These are phyloP conservation scores for Scheffersomyces titani DNA, from an alignment of 1,139 yeast species.

Conservation along the genomic window DNA sequence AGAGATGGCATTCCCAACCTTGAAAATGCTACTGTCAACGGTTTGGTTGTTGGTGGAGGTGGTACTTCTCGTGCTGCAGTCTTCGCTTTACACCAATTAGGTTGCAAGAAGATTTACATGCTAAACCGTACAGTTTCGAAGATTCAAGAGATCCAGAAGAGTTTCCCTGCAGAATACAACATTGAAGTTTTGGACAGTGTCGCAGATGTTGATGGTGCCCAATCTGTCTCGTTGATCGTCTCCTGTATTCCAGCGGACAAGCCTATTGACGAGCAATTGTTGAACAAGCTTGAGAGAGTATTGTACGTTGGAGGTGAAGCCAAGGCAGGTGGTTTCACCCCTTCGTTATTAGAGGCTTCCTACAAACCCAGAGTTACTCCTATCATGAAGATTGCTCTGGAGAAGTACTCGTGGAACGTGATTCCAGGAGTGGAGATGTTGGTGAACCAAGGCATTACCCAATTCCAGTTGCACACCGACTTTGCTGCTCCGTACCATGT, in stretches of 20 bases:
- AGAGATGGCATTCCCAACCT: conserved; percentile 59
- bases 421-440: conserved; percentile 91
- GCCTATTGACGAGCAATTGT: conserved; percentile 59
- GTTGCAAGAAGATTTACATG: conserved; percentile 75
- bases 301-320: conserved; percentile 40
- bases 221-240: conserved; percentile 62
- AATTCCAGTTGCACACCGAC: conserved; percentile 80
- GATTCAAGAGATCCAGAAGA: conserved; percentile 55
- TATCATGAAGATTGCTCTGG: conserved; percentile 72
- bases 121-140: conserved; percentile 78
- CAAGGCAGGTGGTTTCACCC: conserved; percentile 36
- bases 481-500: conserved; percentile 60
- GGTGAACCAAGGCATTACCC: conserved; percentile 88
- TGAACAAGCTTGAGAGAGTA: conserved; percentile 47
- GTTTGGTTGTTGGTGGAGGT: conserved; percentile 91
- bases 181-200: conserved; percentile 58
- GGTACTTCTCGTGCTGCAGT: conserved; percentile 97
- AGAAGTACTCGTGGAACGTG: conserved; percentile 63
- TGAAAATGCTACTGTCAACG: conserved; percentile 39
- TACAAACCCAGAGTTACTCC: conserved; percentile 88
- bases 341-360: conserved; percentile 83
- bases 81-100: conserved; percentile 78
- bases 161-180: conserved; percentile 63
- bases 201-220: conserved; percentile 43
- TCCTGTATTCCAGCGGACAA: conserved; percentile 90